These are phyloP conservation scores for Hypoxylon sp. DNA, from an alignment of 2,329 filamentous ascomycete species.

Conservation along the genomic window DNA sequence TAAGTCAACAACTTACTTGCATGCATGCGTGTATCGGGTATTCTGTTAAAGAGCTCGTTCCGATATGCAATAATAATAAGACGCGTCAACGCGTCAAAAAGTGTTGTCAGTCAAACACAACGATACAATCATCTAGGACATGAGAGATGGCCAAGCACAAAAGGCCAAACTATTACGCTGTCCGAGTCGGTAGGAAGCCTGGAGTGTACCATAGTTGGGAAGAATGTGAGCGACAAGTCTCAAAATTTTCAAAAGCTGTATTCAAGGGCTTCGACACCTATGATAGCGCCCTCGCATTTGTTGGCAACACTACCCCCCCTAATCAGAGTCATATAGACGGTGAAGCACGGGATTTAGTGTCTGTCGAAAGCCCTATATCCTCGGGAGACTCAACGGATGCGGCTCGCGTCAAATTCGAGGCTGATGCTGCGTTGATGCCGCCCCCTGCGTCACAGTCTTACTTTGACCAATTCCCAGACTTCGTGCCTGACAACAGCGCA, in stretches of 20 bases:
- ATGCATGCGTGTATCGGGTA: slow-evolving; percentile 4
- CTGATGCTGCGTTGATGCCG: slow-evolving; percentile 19
- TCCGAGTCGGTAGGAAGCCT: slow-evolving; percentile 42
- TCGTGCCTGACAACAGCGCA: slow-evolving; percentile 42
- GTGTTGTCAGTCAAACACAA: not conserved
- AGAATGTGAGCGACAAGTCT: slow-evolving; percentile 36
- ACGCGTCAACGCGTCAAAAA: slow-evolving; percentile 20
- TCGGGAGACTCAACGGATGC: not conserved
- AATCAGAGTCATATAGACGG: not conserved
- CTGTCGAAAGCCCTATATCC: not conserved
- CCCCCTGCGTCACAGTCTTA: slow-evolving; percentile 49
- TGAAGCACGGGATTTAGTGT: not conserved
- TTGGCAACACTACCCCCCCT: slow-evolving; percentile 8
- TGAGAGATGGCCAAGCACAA: slow-evolving; percentile 31
- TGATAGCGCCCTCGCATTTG: slow-evolving; percentile 23
- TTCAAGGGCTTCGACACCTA: slow-evolving; percentile 34
- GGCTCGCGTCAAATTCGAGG: slow-evolving; percentile 9
- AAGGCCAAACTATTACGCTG: slow-evolving; percentile 43
- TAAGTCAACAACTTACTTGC: too few relatives aligned
- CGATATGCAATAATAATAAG: not conserved
- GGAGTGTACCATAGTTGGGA: slow-evolving; percentile 47
- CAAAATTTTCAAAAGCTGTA: slow-evolving; percentile 20
- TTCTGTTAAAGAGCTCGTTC: not conserved
- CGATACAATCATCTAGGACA: slow-evolving; percentile 2
- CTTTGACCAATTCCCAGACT: slow-evolving; percentile 48